Base-by-base conservation (phyloP, 2,329 filamentous ascomycete species). In the Phyllosticta citrichinensis region DNA sequence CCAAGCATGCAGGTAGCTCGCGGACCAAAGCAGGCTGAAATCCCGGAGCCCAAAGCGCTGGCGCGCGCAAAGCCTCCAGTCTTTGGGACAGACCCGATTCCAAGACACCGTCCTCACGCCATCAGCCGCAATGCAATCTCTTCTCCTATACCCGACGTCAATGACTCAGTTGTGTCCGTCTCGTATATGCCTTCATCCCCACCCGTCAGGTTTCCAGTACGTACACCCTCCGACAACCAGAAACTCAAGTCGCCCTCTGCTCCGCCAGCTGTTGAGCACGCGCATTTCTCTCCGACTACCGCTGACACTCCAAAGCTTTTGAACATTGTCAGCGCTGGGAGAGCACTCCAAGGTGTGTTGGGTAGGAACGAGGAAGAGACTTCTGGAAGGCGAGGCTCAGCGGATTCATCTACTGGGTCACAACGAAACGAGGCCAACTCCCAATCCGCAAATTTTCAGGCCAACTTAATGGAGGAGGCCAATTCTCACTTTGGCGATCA, bases 401-500 rank as follows among this genome's bases (percentile, higher is more conserved):
- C n/a, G 14, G 40, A 17, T n/a, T 47, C 40, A 47, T n/a, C 17
- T n/a, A n/a, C 6, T n/a, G 33, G 33, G 5, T 40, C 33, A 2
- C 33, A 40, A 14, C 33, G 11, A 5, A n/a, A 17, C 17, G 14
- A n/a, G 40, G 17, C 40, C 40, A n/a, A 19, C 6, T 1, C 5
- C 17, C 40, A 47, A n/a, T 5, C 40, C 17, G 68, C 69, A 33
- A 73, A 72, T 2, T 76, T 76, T 63, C 72, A 73, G 58, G 69
- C 73, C 57, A 70, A 71, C 4, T 74, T 73, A 8, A 68, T 71
- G 60, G 68, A 68, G 61, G 71, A 76, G 52, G 64, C 76, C 56
- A 71, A 72, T 33, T 65, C 76, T 33, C 69, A 71, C 47, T 68
- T 75, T 33, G 74, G 74, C 25, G 70, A 75, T 60, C 71, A 73